phyloP scores from a whole-genome alignment of 1,284 basidiomycete genomes.

The Ganoderma meredithae region DNA sequence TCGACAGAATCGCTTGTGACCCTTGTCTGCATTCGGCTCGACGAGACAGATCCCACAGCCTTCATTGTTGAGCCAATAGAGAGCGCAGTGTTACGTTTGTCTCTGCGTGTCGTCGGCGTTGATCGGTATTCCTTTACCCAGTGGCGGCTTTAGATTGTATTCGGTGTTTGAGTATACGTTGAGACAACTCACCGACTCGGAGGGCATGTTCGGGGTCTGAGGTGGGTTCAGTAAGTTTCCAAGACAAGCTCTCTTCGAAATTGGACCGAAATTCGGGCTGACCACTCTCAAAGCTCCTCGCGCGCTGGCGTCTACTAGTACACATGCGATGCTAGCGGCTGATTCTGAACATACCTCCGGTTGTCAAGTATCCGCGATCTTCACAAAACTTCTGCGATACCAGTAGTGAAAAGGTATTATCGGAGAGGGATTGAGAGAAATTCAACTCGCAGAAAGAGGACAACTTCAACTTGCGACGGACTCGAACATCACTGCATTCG shows the following conservation, averaged over 20 bases:
- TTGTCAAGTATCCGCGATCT: neutral
- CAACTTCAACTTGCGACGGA: too few species aligned
- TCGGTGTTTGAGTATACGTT: neutral
- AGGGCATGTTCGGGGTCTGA: neutral
- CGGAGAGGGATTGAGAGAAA: neutral
- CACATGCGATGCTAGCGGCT: neutral
- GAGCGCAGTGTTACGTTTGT: slow-evolving; percentile 1
- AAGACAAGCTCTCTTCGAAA: neutral
- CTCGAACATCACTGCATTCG: too few species aligned
- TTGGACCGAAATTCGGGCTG: neutral
- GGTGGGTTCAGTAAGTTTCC: neutral
- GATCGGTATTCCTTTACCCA: neutral
- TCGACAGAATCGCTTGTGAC: neutral
- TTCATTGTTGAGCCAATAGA: neutral
- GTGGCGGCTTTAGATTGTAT: neutral
- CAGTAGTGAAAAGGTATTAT: neutral
- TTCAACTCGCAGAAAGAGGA: neutral
- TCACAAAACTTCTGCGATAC: neutral
- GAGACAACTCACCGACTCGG: neutral
- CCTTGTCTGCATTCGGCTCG: neutral
- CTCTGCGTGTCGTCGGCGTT: neutral
- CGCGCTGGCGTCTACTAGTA: neutral
- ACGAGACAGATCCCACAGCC: neutral
- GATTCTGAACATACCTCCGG: neutral
- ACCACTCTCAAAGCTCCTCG: neutral